These are phyloP conservation scores for Xylaria sp. DNA, from an alignment of 2,329 filamentous ascomycete species.

Conservation along the genomic window DNA sequence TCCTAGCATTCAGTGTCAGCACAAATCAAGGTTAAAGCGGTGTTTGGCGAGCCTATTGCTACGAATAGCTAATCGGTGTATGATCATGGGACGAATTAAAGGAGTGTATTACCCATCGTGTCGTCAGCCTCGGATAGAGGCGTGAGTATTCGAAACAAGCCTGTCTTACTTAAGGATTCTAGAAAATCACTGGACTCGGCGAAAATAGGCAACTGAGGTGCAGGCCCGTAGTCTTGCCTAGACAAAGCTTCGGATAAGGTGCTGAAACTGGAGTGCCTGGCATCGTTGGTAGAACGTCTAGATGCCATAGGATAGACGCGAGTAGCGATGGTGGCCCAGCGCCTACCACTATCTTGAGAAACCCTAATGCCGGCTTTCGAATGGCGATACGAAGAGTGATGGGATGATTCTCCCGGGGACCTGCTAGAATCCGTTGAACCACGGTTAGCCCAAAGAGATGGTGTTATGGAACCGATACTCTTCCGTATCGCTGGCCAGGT, in stretches of 20 bases:
- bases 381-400: constrained; percentile 12
- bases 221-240: constrained; percentile 25
- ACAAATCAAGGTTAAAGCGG: constrained; percentile 11
- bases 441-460: constrained; percentile 38
- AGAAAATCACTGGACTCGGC: constrained; percentile 35
- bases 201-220: constrained; percentile 42
- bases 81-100: neutral
- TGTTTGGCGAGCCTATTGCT: neutral
- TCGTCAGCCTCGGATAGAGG: constrained; percentile 15
- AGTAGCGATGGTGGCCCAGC: constrained; percentile 26
- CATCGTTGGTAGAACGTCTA: constrained; percentile 15
- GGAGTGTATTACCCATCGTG: constrained; percentile 22
- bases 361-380: constrained; percentile 7
- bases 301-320: constrained; percentile 12
- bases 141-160: constrained; percentile 32
- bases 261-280: constrained; percentile 37
- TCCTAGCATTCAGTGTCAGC: constrained; percentile 25
- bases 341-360: constrained; percentile 20
- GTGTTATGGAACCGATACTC: constrained; percentile 43
- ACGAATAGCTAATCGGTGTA: neutral
- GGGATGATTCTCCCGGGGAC: constrained; percentile 8
- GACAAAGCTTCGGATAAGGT: constrained; percentile 26
- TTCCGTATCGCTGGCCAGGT: constrained; percentile 40
- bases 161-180: constrained; percentile 32
- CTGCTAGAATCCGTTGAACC: constrained; percentile 30